These are phyloP conservation scores for Candida labiduridarum DNA, from an alignment of 1,139 yeast species.

Conservation along the genomic window DNA sequence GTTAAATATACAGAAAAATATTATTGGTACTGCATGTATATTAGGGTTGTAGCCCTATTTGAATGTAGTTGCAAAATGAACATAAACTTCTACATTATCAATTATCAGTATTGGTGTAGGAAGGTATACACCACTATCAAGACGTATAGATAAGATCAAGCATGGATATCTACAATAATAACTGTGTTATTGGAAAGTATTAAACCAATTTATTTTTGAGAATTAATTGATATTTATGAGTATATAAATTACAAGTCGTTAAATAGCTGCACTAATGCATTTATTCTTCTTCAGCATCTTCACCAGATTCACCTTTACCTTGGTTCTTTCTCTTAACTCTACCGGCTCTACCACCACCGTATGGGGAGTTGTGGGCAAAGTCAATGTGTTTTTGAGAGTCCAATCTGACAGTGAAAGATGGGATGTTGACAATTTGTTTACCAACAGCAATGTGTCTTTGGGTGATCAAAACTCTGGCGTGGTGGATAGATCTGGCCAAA, in stretches of 20 bases:
- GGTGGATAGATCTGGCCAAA: conserved; percentile 99
- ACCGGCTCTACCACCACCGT: conserved; percentile 99
- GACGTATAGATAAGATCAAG: neutral
- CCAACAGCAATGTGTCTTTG: conserved; percentile 99
- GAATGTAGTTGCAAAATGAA: neutral
- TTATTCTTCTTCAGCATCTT: conserved; percentile 59
- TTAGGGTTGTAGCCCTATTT: conserved; percentile 20
- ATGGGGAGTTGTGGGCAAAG: conserved; percentile 98
- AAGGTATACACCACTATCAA: too few species aligned
- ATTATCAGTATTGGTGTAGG: neutral
- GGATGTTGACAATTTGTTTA: conserved; percentile 98
- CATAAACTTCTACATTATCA: neutral
- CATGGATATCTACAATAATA: neutral
- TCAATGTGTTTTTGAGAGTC: conserved; percentile 99
- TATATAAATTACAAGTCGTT: conserved; percentile 4
- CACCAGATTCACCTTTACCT: conserved; percentile 69
- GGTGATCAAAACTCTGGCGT: conserved; percentile 97
- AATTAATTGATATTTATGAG: conserved; percentile 1
- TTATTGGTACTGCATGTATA: neutral
- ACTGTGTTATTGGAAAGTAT: conserved; percentile 6
- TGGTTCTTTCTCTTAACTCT: conserved; percentile 98
- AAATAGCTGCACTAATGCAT: conserved; percentile 5
- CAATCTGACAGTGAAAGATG: conserved; percentile 99
- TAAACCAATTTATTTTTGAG: conserved; percentile 9
- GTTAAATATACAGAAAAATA: neutral